Evolutionary conservation across 1,139 yeast species (phyloP).

Genomic region (Debaryomyces udenii): DNA sequence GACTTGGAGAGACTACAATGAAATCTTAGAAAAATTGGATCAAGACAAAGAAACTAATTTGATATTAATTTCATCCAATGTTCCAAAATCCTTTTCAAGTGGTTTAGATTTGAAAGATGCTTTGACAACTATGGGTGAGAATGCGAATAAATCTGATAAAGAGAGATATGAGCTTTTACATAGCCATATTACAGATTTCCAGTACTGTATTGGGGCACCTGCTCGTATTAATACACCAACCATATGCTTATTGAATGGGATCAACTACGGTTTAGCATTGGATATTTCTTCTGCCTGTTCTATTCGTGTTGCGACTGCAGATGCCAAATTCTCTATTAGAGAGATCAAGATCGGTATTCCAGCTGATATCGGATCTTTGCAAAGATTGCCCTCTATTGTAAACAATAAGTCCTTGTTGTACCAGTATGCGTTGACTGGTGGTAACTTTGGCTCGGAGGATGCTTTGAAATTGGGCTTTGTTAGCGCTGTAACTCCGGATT

Average conservation of each 20-base stretch:
- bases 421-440: constrained; percentile 68
- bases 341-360: constrained; percentile 77
- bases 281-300: constrained; percentile 65
- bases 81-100: constrained; percentile 61
- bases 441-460: constrained; percentile 55
- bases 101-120: constrained; percentile 65
- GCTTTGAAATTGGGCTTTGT: constrained; percentile 61
- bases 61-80: constrained; percentile 58
- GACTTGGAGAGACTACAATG: constrained; percentile 59
- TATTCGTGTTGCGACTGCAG: constrained; percentile 60
- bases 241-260: constrained; percentile 50
- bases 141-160: constrained; percentile 19
- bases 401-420: constrained; percentile 62
- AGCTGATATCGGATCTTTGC: constrained; percentile 80
- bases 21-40: constrained; percentile 52
- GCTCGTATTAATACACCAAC: constrained; percentile 53
- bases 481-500: constrained; percentile 47
- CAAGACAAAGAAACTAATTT: constrained; percentile 49
- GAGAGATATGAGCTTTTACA: constrained; percentile 32
- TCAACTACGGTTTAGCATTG: constrained; percentile 63
- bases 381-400: constrained; percentile 60
- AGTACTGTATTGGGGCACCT: constrained; percentile 53
- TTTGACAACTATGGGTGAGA: constrained; percentile 15
- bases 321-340: constrained; percentile 59
- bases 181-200: constrained; percentile 58